Conservation (phyloP, 768 basidiomycete species). For the Agrocybe pediades region DNA sequence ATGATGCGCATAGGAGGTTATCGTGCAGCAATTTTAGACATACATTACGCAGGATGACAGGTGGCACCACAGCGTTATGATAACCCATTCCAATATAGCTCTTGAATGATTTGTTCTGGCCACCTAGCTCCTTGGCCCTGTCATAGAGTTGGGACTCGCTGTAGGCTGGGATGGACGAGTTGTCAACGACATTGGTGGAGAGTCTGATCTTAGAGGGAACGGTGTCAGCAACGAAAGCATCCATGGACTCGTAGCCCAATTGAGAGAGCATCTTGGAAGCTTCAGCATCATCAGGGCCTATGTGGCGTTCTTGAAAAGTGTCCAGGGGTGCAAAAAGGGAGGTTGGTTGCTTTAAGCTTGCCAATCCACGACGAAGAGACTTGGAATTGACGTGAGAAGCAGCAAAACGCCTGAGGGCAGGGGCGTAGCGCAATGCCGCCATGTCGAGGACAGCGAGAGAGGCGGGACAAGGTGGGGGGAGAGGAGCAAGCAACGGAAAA, state of each 20-base stretch:
- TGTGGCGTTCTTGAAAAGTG: slow-evolving; percentile 87
- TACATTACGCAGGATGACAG: slow-evolving; percentile 91
- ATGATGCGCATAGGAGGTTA: neutral
- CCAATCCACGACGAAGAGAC: slow-evolving; percentile 43
- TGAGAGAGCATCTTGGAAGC: slow-evolving; percentile 78
- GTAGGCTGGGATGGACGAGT: slow-evolving; percentile 69
- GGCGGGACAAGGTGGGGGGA: slow-evolving; percentile 14
- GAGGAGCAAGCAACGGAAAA: slow-evolving; percentile 21
- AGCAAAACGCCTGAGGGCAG: slow-evolving; percentile 26
- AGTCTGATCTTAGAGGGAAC: slow-evolving; percentile 85
- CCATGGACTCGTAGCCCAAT: slow-evolving; percentile 86
- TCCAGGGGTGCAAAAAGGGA: slow-evolving; percentile 86
- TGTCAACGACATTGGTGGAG: slow-evolving; percentile 55
- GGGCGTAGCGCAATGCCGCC: slow-evolving; percentile 33
- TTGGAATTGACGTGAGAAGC: slow-evolving; percentile 19
- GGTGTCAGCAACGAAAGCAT: slow-evolving; percentile 81
- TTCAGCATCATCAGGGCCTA: slow-evolving; percentile 89
- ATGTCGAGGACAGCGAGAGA: slow-evolving; percentile 22
- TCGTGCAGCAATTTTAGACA: slow-evolving; percentile 7
- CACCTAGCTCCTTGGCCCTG: slow-evolving; percentile 76
- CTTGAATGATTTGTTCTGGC: slow-evolving; percentile 78
- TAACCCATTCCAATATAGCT: slow-evolving; percentile 99
- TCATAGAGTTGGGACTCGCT: slow-evolving; percentile 85
- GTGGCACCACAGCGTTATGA: slow-evolving; percentile 92
- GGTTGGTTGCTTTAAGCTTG: slow-evolving; percentile 58